Evolutionary conservation across 2,329 filamentous ascomycete genomes (phyloP).

Genomic region (Penicillium sp.): DNA sequence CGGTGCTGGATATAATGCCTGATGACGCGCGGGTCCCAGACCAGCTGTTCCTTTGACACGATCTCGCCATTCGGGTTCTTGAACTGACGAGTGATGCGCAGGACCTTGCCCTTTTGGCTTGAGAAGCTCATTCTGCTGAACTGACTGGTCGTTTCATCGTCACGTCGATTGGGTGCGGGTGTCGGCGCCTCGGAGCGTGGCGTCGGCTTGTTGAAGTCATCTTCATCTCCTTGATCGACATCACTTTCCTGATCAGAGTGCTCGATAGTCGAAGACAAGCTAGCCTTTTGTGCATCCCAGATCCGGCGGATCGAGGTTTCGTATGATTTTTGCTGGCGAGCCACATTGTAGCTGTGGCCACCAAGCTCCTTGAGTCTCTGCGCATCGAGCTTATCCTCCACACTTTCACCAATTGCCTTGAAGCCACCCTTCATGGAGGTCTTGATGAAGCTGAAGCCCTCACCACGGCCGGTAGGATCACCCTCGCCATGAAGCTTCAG

Average conservation of each 20-base stretch:
- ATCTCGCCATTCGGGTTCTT: constrained; percentile 64
- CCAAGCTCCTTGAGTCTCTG: constrained; percentile 67
- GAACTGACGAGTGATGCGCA: constrained; percentile 71
- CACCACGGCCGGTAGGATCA: constrained; percentile 87
- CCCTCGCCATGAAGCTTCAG: constrained; percentile 89
- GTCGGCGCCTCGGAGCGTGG: constrained; percentile 66
- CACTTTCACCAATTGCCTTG: constrained; percentile 82
- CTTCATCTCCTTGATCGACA: constrained; percentile 52
- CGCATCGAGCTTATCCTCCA: constrained; percentile 79
- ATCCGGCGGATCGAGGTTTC: constrained; percentile 87
- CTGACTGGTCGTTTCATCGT: constrained; percentile 78
- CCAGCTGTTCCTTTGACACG: constrained; percentile 56
- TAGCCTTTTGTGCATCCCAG: constrained; percentile 83
- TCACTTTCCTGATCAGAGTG: constrained; percentile 73
- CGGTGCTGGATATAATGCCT: constrained; percentile 80
- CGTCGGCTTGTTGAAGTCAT: constrained; percentile 54
- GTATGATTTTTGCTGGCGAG: constrained; percentile 87
- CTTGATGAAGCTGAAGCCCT: constrained; percentile 95
- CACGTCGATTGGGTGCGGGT: constrained; percentile 52
- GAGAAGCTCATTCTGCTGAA: constrained; percentile 68
- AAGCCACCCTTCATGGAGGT: constrained; percentile 99
- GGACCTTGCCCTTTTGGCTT: constrained; percentile 65
- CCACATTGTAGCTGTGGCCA: constrained; percentile 96
- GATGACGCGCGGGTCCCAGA: constrained; percentile 83
- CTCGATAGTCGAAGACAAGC: constrained; percentile 69